These are phyloP conservation scores for Austroboletus festivus DNA, from an alignment of 768 basidiomycete species.

Conservation along the genomic window DNA sequence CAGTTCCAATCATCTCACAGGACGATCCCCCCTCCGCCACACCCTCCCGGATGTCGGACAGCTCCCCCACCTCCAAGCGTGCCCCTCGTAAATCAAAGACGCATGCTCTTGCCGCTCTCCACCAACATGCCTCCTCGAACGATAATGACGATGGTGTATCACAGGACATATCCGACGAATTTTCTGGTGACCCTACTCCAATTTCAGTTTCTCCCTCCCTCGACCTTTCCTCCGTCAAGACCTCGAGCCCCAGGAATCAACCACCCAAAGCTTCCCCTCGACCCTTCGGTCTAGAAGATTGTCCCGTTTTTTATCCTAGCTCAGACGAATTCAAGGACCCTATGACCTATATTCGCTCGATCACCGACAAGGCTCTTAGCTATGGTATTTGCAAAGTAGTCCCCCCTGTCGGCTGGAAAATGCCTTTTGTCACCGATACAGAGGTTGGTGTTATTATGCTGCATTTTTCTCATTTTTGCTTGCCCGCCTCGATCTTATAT, in stretches of 20 bases:
- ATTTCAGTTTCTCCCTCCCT: constrained; percentile 62
- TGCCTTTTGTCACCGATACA: constrained; percentile 93
- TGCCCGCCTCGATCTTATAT: constrained; percentile 18
- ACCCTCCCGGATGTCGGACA: constrained; percentile 34
- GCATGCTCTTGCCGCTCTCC: constrained; percentile 77
- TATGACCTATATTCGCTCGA: constrained; percentile 86
- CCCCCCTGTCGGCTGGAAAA: constrained; percentile 90
- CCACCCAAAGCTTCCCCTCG: constrained; percentile 44
- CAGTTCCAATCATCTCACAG: constrained; percentile 57
- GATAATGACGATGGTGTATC: constrained; percentile 46
- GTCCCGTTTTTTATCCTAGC: constrained; percentile 85
- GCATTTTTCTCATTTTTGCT: constrained; percentile 26
- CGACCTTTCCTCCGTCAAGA: constrained; percentile 73
- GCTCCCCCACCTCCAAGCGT: constrained; percentile 47
- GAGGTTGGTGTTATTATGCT: constrained; percentile 56
- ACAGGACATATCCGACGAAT: constrained; percentile 43
- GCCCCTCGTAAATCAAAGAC: constrained; percentile 91
- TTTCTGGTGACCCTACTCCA: constrained; percentile 49
- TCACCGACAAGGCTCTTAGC: constrained; percentile 63
- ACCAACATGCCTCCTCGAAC: constrained; percentile 57
- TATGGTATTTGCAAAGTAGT: constrained; percentile 96
- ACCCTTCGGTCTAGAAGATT: constrained; percentile 85
- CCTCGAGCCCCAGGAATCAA: constrained; percentile 47
- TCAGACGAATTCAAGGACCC: constrained; percentile 93
- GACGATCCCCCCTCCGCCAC: constrained; percentile 36